Percentiles rank a stretch among this genome's conserved stretches.
phyloP scores from a whole-genome alignment of 176 grass and related monocot genomes.

The Thalia dealbata region DNA sequence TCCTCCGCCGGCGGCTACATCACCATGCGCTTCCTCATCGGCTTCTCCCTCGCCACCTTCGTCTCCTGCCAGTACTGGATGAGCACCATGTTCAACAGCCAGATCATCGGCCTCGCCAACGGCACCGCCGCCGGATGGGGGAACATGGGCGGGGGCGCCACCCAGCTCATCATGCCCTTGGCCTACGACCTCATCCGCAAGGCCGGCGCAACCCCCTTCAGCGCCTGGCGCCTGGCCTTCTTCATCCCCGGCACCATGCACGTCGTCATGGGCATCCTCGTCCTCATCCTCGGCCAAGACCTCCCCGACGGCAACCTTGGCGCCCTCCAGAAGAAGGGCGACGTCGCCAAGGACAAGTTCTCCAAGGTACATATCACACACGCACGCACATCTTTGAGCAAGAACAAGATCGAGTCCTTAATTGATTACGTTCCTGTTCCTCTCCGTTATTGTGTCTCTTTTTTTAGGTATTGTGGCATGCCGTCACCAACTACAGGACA shows the following conservation, averaged over 20 bases:
- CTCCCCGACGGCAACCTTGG: slow-evolving; percentile 71
- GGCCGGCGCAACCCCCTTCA: slow-evolving; percentile 38
- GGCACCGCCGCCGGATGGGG: slow-evolving; percentile 59
- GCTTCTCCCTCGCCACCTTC: slow-evolving; percentile 68
- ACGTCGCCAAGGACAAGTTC: slow-evolving; percentile 58
- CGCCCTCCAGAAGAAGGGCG: slow-evolving; percentile 45
- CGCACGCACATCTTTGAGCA: no score
- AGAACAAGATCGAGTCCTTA: no score
- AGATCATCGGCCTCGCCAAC: slow-evolving; percentile 68
- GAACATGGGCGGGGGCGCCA: slow-evolving; percentile 84
- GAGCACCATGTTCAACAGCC: slow-evolving; percentile 90
- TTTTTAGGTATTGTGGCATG: slow-evolving; percentile 41
- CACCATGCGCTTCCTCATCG: slow-evolving; percentile 55
- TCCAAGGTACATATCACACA: slow-evolving; percentile 25
- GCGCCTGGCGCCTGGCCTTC: slow-evolving; percentile 67
- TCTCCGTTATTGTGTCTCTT: neutral
- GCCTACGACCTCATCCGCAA: slow-evolving; percentile 57
- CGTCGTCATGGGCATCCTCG: slow-evolving; percentile 47
- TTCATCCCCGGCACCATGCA: slow-evolving; percentile 62
- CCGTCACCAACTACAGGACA: slow-evolving; percentile 65
- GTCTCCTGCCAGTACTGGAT: slow-evolving; percentile 91
- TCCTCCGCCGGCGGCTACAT: slow-evolving; percentile 41
- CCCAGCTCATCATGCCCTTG: slow-evolving; percentile 85
- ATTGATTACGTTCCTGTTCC: no score
- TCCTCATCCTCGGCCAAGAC: slow-evolving; percentile 70